Percentiles rank a stretch among this genome's conserved stretches.
phyloP scores from a whole-genome alignment of 176 grass and related monocot species.

The Oryza nivara region DNA sequence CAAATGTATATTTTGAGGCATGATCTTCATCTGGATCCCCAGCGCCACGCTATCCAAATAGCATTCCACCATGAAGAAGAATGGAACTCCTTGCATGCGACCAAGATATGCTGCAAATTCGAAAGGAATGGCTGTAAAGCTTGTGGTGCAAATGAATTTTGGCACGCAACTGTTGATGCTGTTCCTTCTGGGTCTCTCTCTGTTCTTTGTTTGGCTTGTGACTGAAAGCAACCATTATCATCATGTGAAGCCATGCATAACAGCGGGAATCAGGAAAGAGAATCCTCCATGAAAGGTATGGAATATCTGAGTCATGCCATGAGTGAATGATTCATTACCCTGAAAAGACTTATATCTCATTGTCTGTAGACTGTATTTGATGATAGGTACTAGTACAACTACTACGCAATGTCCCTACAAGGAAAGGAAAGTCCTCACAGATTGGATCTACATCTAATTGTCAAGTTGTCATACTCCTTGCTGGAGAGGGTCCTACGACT shows the following conservation, averaged over 20 bases:
- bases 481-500: not conserved
- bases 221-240: not conserved
- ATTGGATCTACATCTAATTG: slow-evolving; percentile 30
- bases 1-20: not conserved
- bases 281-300: not conserved
- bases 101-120: not conserved
- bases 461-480: not conserved
- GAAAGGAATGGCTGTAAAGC: not conserved
- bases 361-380: not conserved
- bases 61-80: not conserved
- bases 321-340: slow-evolving; percentile 20
- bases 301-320: not conserved
- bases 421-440: not conserved
- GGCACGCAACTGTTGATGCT: not conserved
- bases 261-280: not conserved
- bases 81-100: not conserved
- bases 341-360: not conserved
- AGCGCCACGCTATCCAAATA: not conserved
- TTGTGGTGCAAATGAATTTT: not conserved
- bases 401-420: not conserved
- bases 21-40: not conserved
- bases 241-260: not conserved
- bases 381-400: slow-evolving; percentile 5
- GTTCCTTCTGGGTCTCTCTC: slow-evolving; percentile 2
- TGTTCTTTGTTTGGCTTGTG: not conserved